These are phyloP conservation scores for Bremia lactucae DNA, from an alignment of 352 stramenopile species.

Conservation along the genomic window DNA sequence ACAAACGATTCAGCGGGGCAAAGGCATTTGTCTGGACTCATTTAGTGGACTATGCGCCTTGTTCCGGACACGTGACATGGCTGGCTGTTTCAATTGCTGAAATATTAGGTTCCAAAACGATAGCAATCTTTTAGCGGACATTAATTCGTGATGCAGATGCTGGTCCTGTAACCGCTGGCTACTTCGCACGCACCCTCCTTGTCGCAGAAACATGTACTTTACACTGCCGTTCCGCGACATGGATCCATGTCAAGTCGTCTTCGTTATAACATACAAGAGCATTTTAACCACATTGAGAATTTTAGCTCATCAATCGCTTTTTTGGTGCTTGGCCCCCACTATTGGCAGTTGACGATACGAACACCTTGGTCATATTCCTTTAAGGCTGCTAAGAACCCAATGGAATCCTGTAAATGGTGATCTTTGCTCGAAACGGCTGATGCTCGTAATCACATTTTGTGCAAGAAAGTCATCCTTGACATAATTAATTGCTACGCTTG, in stretches of 20 bases:
- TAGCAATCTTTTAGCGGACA: not conserved
- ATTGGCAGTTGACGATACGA: no score
- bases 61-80: slow-evolving; percentile 1
- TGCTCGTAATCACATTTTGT: no score
- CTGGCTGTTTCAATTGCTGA: slow-evolving; percentile 1
- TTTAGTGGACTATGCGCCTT: slow-evolving; percentile 2
- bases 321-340: no score
- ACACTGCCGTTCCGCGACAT: slow-evolving; percentile 4
- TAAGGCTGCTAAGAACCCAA: no score
- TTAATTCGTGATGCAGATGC: slow-evolving; percentile 4
- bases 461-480: no score
- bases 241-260: no score
- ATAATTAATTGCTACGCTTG: slow-evolving; percentile 18
- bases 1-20: slow-evolving; percentile 5
- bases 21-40: slow-evolving; percentile 7
- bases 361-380: no score
- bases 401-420: no score
- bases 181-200: slow-evolving; percentile 8
- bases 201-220: slow-evolving; percentile 16
- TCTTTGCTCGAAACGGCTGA: no score
- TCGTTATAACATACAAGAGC: no score
- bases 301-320: no score
- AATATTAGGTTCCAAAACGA: slow-evolving; percentile 1
- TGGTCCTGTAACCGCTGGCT: slow-evolving; percentile 13
- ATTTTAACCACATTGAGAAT: no score